Percentiles rank a stretch among this genome's conserved stretches.
phyloP scores from a whole-genome alignment of 1,284 basidiomycete species.

The Mycosarcoma mackinlayi region DNA sequence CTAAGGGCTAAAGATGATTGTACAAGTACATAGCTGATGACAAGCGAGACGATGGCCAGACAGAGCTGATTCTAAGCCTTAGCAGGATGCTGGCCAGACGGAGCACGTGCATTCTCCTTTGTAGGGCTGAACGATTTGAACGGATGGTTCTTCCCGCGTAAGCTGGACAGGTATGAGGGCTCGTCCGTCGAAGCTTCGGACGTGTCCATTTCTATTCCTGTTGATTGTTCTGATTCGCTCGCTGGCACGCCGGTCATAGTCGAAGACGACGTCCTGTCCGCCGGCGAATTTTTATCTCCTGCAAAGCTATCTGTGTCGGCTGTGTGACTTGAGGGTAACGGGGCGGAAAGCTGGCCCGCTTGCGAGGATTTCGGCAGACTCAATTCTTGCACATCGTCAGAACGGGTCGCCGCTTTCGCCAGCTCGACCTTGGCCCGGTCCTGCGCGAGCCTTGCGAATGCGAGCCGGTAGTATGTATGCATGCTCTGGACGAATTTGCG shows the following conservation, averaged over 20 bases:
- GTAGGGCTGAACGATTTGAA: conserved; percentile 25
- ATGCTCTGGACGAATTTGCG: conserved; percentile 82
- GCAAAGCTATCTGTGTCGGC: background rate
- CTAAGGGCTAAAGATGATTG: no score
- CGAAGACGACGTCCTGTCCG: background rate
- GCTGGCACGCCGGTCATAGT: background rate
- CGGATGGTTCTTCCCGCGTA: conserved; percentile 9
- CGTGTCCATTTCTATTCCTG: background rate
- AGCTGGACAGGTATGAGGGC: conserved; percentile 11
- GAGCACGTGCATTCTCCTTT: conserved; percentile 7
- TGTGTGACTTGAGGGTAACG: conserved; percentile 1
- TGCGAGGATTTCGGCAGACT: conserved; percentile 6
- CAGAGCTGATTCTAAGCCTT: background rate
- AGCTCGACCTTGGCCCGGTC: conserved; percentile 50
- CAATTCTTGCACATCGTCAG: conserved; percentile 23
- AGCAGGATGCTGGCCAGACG: background rate
- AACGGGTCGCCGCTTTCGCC: background rate
- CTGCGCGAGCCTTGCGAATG: conserved; percentile 69
- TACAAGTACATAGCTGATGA: background rate
- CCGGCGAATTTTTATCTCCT: conserved; percentile 2
- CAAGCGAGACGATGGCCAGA: no score
- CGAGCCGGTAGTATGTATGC: conserved; percentile 90
- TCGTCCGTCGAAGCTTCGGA: conserved; percentile 13
- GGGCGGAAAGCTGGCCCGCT: background rate
- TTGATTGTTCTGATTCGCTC: conserved; percentile 2